Evolutionary conservation across 2,329 filamentous ascomycete genomes (phyloP).

Genomic region (Exophiala phaeomuriformis): DNA sequence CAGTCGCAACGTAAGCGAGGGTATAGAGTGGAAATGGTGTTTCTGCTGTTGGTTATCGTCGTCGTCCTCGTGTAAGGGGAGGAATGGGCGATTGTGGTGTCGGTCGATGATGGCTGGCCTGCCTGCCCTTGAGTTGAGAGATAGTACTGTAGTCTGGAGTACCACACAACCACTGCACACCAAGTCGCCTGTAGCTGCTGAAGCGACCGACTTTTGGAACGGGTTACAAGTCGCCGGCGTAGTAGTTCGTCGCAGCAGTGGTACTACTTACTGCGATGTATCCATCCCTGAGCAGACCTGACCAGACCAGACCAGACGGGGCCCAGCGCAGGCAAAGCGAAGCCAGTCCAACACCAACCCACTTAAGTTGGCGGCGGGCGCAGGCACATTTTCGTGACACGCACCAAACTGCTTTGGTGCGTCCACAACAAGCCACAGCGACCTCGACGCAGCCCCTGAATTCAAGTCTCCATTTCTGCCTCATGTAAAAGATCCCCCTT

Average conservation of each 20-base stretch:
- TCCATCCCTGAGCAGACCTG: no score
- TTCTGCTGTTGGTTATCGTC: not conserved
- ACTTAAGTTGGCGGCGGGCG: not conserved
- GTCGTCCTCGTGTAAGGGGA: not conserved
- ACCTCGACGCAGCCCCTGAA: conserved; percentile 3
- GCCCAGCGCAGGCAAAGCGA: no score
- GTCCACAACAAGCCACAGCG: conserved; percentile 4
- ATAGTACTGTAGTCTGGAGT: not conserved
- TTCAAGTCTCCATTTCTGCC: not conserved
- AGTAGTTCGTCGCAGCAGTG: no score
- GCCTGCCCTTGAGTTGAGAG: not conserved
- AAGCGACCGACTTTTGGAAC: no score
- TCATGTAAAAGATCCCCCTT: no score
- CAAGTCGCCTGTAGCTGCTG: no score
- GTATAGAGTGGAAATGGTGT: not conserved
- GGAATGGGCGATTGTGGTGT: not conserved
- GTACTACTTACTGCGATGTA: no score
- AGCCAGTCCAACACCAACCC: not conserved
- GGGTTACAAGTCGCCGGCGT: no score
- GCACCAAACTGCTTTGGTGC: conserved; percentile 12
- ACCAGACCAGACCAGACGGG: no score
- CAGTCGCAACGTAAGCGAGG: not conserved
- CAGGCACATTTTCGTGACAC: conserved; percentile 9
- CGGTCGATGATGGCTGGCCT: not conserved
- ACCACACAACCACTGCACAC: no score